phyloP scores from a whole-genome alignment of 1,284 basidiomycete genomes.

The Neolentinus lepideus region DNA sequence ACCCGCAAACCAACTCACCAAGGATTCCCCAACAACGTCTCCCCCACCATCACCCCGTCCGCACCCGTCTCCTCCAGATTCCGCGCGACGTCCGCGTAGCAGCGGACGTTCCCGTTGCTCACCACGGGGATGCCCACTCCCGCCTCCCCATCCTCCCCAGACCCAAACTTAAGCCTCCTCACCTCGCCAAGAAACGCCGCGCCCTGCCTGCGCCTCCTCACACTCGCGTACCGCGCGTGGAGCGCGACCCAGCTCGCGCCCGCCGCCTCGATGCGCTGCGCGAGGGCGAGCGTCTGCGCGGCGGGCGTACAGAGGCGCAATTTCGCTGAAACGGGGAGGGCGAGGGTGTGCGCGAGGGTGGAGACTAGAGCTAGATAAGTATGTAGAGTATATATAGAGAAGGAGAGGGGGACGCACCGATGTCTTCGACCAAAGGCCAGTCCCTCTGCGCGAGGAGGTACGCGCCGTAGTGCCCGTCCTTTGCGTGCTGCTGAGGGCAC shows the following conservation, averaged over 20 bases:
- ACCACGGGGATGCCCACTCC: conserved; percentile 49
- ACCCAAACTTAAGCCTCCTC: conserved; percentile 27
- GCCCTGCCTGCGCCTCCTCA: conserved; percentile 58
- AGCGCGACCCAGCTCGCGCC: conserved; percentile 64
- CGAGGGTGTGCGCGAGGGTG: conserved; percentile 47
- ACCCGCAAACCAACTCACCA: too few relatives aligned
- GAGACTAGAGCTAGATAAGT: conserved; percentile 33
- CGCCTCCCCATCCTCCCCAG: conserved; percentile 25
- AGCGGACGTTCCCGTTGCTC: conserved; percentile 72
- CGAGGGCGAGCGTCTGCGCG: conserved; percentile 48
- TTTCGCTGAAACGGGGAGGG: conserved; percentile 56
- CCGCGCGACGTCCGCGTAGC: conserved; percentile 42
- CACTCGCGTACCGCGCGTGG: conserved; percentile 66
- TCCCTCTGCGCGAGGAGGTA: conserved; percentile 65
- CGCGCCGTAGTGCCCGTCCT: conserved; percentile 62
- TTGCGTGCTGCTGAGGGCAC: conserved; percentile 67
- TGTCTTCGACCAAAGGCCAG: conserved; percentile 56
- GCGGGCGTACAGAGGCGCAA: conserved; percentile 39
- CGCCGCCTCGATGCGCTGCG: conserved; percentile 45
- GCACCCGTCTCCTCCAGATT: conserved; percentile 56
- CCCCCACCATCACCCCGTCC: conserved; percentile 74
- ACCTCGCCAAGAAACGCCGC: conserved; percentile 59
- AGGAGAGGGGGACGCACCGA: conserved; percentile 36
- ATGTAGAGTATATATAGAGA: neutral
- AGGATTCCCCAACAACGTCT: conserved; percentile 63